Percentiles rank a stretch among this genome's conserved stretches.
Evolutionary conservation across 2,329 filamentous ascomycete species (phyloP).

Genomic region (Fusarium sp.): DNA sequence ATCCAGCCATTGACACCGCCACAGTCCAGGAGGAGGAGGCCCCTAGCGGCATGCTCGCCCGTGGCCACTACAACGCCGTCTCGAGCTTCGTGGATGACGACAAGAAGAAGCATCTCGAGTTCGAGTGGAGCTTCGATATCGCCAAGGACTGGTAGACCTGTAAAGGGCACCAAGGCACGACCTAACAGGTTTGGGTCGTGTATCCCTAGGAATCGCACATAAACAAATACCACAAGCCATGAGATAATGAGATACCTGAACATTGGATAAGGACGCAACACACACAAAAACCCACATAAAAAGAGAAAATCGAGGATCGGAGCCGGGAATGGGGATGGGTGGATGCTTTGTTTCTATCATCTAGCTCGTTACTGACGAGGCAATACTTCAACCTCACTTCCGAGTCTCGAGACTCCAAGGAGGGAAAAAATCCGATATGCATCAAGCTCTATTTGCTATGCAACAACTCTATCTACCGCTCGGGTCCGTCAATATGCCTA

Average conservation of each 20-base stretch:
- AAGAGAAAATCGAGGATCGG: slow-evolving; percentile 22
- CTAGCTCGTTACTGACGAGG: slow-evolving; percentile 28
- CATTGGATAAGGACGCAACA: slow-evolving; percentile 30
- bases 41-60: slow-evolving; percentile 88
- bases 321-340: slow-evolving; percentile 31
- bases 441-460: slow-evolving; percentile 44
- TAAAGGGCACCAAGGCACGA: slow-evolving; percentile 1
- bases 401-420: slow-evolving; percentile 26
- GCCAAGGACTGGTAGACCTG: slow-evolving; percentile 87
- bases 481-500: slow-evolving; percentile 26
- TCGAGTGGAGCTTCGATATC: slow-evolving; percentile 97
- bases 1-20: slow-evolving; percentile 1
- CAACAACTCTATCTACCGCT: slow-evolving; percentile 34
- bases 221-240: slow-evolving; percentile 40
- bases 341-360: slow-evolving; percentile 36
- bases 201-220: slow-evolving; percentile 5
- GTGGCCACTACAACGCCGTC: slow-evolving; percentile 89
- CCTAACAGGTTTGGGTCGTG: slow-evolving; percentile 18
- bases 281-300: slow-evolving; percentile 31
- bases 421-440: slow-evolving; percentile 36
- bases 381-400: slow-evolving; percentile 23
- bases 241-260: slow-evolving; percentile 48
- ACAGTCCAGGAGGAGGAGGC: slow-evolving; percentile 92
- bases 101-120: slow-evolving; percentile 87
- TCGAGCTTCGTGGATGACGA: slow-evolving; percentile 97